Evolutionary conservation across 306 rosid species (phyloP), one percentile per base, ranked within the genome.

Genomic region (Cyamopsis tetragonoloba): DNA sequence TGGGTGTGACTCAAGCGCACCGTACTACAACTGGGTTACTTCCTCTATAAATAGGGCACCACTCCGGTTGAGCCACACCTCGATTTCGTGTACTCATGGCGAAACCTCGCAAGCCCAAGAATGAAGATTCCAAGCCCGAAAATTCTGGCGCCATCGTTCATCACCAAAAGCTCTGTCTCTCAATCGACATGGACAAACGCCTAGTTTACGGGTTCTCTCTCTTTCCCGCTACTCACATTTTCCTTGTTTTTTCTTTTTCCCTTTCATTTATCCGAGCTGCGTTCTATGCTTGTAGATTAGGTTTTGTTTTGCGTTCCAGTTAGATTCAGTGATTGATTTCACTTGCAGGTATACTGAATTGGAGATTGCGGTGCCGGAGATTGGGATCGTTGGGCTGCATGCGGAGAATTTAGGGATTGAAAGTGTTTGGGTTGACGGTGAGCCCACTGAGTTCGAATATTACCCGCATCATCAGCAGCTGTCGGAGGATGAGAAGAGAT

Each of bases 81-180:
- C 11, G 66, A 58, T 49, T 57, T 32, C 6, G 6, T 22, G 28
- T 4, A 5, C 11, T 27, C 63, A 93, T 86, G 99, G 99, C 96
- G 60, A 93, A 93, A 81, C 95, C 97, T 80, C 97, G 96, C 77
- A 93, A 86, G 83, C 83, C 95, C 5, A 93, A 86, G 86, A 86
- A 73, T 75, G 97, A 83, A 30, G 96, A 88, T 69, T 44, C 91
- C 1, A 93, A 86, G 78, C 89, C 97, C 9, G 99, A 90, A 0
- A 93, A 83, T 72, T 80, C 91, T 3, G 96, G 81, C 4, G 86
- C 95, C 38, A 77, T 86, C 38, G 95, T 93, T 65, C 95, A 90
- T 64, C 99, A 88, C 61, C 99, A 90, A 72, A 93, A 93, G 90
- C 96, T 93, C 1, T 90, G 96, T 61, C 90, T 90, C 72, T 93